Evolutionary conservation across 2,329 filamentous ascomycete species (phyloP), one percentile per base, ranked within the genome.

Genomic region (Fusarium brevicatenulatum): DNA sequence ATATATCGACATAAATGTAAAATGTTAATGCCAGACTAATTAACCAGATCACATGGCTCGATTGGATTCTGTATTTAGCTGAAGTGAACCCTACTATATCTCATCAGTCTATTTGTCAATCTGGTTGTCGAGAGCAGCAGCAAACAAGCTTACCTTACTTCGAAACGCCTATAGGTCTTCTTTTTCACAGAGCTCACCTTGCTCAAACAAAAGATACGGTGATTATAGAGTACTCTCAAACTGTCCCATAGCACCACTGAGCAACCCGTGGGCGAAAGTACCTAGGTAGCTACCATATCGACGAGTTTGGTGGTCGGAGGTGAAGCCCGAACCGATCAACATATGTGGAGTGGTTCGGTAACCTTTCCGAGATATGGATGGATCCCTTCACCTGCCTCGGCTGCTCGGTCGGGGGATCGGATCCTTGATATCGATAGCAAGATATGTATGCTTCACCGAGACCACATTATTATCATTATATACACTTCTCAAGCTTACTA

Each of bases 341-440:
- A 39, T 34, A 28, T 25, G 23, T 60, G 50, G 59, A 37, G 53
- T 32, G 12, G 8, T 54, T 60, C 70, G 70, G 70, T 37, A 6
- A 3, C 6, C 30, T 11, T 30, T 37, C 70, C 70, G 70, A 63
- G 49, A 54, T 28, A 54, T 40, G 34, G 40, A 44, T 59, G 59
- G 44, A 25, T 25, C n/a, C n/a, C 23, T 37, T 56, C 52, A 36
- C 54, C 39, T 75, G 77, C 78, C 76, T 78, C 78, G 78, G 78
- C 70, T 76, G 56, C 61, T 76, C 63, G 74, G 71, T 76, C 74
- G 75, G 75, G 40, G 70, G 69, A 73, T 75, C 63, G 72, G 68
- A 73, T 66, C 15, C 42, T 52, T 39, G 47, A 61, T 57, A 30
- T 39, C 34, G 19, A 47, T n/a, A 42, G 34, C 16, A 13, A 40